A percentile compares a stretch with the other conserved stretches of the same genome.
Conservation (phyloP, 352 stramenopile genomes). For the Globisporangium solare region DNA sequence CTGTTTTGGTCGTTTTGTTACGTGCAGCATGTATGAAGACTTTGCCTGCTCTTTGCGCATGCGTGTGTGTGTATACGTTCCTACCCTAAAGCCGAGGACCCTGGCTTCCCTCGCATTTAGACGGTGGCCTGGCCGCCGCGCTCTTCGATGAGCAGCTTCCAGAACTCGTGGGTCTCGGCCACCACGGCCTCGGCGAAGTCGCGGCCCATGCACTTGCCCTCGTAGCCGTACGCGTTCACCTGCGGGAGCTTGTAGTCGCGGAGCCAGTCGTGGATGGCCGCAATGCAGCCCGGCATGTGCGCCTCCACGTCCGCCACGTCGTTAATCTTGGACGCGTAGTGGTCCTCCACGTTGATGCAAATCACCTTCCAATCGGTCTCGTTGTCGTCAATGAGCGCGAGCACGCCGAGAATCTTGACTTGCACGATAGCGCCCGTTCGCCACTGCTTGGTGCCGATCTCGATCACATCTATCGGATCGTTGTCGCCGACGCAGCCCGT, state of each 20-base stretch:
- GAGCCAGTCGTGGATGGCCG: constrained; percentile 96
- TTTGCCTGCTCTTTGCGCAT: no score
- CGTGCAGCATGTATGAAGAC: no score
- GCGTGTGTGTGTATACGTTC: background rate
- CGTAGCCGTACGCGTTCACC: constrained; percentile 99
- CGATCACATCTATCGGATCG: constrained; percentile 98
- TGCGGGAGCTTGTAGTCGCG: constrained; percentile 99
- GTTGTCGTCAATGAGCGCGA: constrained; percentile 99
- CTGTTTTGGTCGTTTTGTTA: no score
- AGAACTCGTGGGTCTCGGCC: constrained; percentile 87
- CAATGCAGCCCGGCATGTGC: constrained; percentile 91
- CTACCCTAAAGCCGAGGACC: background rate
- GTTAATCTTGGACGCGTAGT: constrained; percentile 95
- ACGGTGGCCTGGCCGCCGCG: constrained; percentile 77
- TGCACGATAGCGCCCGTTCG: constrained; percentile 92
- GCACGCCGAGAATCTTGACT: constrained; percentile 97
- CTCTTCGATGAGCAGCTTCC: constrained; percentile 87
- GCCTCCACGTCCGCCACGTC: constrained; percentile 97
- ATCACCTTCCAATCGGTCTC: constrained; percentile 99
- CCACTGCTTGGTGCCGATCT: constrained; percentile 95
- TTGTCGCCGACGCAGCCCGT: constrained; percentile 92
- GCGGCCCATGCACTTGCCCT: constrained; percentile 93
- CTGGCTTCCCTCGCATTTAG: constrained; percentile 22
- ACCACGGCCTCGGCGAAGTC: constrained; percentile 87
- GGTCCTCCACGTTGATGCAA: constrained; percentile 95